Evolutionary conservation across 768 basidiomycete genomes (phyloP).

Genomic region (Russula dissimulans): DNA sequence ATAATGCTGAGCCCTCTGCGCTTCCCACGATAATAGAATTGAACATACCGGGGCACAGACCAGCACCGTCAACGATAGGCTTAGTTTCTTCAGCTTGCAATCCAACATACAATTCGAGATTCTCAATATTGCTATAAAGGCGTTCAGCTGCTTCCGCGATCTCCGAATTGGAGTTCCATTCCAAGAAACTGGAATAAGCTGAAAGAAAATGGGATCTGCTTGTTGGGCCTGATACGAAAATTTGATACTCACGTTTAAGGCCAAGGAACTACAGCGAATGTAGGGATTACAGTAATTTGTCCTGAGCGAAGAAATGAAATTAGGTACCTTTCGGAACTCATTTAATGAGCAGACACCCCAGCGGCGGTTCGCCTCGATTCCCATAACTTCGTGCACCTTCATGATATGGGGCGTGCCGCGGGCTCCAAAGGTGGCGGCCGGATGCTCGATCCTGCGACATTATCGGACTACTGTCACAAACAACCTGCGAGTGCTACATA

Average conservation of each 20-base stretch:
- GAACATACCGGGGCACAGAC: constrained; percentile 66
- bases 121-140: constrained; percentile 66
- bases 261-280: constrained; percentile 50
- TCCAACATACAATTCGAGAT: constrained; percentile 74
- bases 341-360: constrained; percentile 84
- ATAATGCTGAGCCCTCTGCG: not conserved
- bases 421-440: constrained; percentile 68
- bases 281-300: not conserved
- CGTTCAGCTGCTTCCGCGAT: constrained; percentile 66
- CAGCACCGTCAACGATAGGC: constrained; percentile 66
- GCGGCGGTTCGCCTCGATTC: constrained; percentile 61
- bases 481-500: constrained; percentile 28
- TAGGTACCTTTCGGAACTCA: constrained; percentile 59
- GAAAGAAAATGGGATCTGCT: not conserved
- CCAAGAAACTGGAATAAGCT: constrained; percentile 64
- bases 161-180: constrained; percentile 71
- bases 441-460: constrained; percentile 49
- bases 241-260: constrained; percentile 48
- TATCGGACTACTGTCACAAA: not conserved
- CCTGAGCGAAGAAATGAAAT: not conserved
- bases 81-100: constrained; percentile 74
- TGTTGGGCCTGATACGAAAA: not conserved
- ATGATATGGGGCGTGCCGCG: constrained; percentile 63
- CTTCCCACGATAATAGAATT: not conserved
- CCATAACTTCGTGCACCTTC: constrained; percentile 76